phyloP scores from a whole-genome alignment of 495 filamentous ascomycete genomes.

The Tuber borchii region DNA sequence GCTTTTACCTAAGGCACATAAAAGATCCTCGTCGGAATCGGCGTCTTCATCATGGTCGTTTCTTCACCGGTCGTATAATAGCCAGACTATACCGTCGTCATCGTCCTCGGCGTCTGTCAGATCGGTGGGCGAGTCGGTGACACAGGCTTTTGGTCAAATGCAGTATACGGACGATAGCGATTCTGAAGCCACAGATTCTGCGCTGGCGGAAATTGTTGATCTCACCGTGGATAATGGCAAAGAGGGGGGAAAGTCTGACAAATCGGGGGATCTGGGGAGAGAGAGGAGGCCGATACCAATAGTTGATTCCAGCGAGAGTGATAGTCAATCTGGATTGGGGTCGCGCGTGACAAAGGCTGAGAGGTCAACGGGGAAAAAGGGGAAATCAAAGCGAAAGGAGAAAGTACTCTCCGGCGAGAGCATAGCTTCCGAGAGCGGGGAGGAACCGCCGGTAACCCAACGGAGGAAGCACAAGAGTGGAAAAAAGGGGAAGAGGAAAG shows the following conservation, averaged over 20 bases:
- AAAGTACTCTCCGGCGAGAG: not conserved
- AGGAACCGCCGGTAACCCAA: not conserved
- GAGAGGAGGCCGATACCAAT: not conserved
- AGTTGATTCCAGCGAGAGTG: not conserved
- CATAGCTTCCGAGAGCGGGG: not conserved
- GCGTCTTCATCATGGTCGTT: not conserved
- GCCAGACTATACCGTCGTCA: not conserved
- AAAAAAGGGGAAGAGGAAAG: not conserved
- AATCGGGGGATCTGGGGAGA: not conserved
- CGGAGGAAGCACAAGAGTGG: not conserved
- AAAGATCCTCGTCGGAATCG: not conserved
- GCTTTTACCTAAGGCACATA: not conserved
- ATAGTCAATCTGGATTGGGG: not conserved
- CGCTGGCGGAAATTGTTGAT: not conserved
- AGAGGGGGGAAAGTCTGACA: not conserved
- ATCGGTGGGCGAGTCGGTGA: not conserved
- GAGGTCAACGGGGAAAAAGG: not conserved
- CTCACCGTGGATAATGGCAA: not conserved
- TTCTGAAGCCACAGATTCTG: not conserved
- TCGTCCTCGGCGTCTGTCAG: not conserved
- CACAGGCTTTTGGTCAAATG: slow-evolving; percentile 2
- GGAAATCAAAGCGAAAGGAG: not conserved
- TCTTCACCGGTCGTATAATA: not conserved
- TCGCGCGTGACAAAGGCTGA: not conserved
- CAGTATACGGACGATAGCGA: not conserved